Conservation (phyloP, 495 filamentous ascomycete species). For the Astrothelium subdiscretum region DNA sequence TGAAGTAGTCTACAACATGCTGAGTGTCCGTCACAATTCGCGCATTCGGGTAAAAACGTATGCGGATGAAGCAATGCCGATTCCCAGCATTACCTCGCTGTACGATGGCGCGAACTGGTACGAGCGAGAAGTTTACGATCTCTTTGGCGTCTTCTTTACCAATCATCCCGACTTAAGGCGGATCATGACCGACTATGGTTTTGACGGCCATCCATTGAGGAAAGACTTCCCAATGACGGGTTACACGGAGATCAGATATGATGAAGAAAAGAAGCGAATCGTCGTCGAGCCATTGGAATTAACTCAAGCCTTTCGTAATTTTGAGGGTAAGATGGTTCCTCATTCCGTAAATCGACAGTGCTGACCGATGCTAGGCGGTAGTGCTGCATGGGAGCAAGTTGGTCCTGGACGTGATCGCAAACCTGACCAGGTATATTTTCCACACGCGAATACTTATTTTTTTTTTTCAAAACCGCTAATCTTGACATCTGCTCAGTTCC, state of each 20-base stretch:
- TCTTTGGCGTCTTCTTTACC: slow-evolving; percentile 95
- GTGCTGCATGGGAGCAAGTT: slow-evolving; percentile 76
- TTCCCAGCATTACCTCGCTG: slow-evolving; percentile 73
- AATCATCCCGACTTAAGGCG: slow-evolving; percentile 91
- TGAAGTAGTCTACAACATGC: slow-evolving; percentile 95
- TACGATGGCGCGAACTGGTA: slow-evolving; percentile 98
- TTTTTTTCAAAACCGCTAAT: neutral
- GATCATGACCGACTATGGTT: slow-evolving; percentile 99
- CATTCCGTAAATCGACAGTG: slow-evolving; percentile 30
- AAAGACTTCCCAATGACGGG: slow-evolving; percentile 98
- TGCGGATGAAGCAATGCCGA: slow-evolving; percentile 89
- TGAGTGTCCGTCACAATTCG: slow-evolving; percentile 90
- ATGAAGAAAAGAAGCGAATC: slow-evolving; percentile 99
- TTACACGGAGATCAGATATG: slow-evolving; percentile 95
- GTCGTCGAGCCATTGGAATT: slow-evolving; percentile 94
- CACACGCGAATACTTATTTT: slow-evolving; percentile 10
- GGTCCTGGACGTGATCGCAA: slow-evolving; percentile 67
- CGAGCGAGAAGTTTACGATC: slow-evolving; percentile 92
- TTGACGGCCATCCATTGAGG: slow-evolving; percentile 91
- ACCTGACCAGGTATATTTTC: slow-evolving; percentile 52
- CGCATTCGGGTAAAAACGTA: slow-evolving; percentile 98
- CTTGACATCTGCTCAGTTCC: slow-evolving; percentile 46
- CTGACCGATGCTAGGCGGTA: slow-evolving; percentile 30
- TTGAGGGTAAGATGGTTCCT: slow-evolving; percentile 48
- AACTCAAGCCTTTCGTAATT: slow-evolving; percentile 98